Base-by-base conservation (phyloP, 2,329 filamentous ascomycete genomes). In the Aspergillus sp. region DNA sequence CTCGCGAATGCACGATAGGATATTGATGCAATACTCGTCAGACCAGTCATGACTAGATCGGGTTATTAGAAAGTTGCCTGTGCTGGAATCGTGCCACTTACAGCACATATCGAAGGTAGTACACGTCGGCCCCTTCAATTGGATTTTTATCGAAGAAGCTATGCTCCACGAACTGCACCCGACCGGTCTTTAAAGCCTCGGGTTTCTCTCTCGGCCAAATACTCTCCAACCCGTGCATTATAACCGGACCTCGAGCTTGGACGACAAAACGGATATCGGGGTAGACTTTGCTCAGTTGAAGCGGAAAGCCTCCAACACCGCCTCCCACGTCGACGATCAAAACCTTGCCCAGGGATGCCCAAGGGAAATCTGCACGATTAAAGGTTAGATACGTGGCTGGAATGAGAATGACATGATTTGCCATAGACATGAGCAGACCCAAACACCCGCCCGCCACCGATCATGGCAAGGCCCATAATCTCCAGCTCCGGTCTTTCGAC, bases 261-360 rank as follows among this genome's bases (percentile, higher is more conserved):
- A 55, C 38, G 9, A 55, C 33, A 10, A 47, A 50, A 2, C 11
- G 17, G 11, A 55, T 33, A 3, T 43, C 5, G 1, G 50, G 47
- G 17, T 51, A 53, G 17, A 26, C 19, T 16, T 26, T 36, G 11
- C 11, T 14, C 8, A 55, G 50, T 17, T 55, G 40, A n/a, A 55
- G 26, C n/a, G 17, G 19, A 40, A 55, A 55, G 16, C 50, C 50
- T 44, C 53, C 47, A 10, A 55, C 50, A 22, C 53, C 53, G 22
- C 53, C 53, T 13, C 53, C 53, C 4, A 56, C 50, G 41, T 53
- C 53, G 10, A 53, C 47, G 19, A 56, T 32, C n/a, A n/a, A 19
- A 1, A 40, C 44, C 2, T 42, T 19, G 4, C 50, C 50, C 5
- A 56, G 33, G 1, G 30, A 38, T 2, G 13, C 16, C 50, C 53